Evolutionary conservation across 305 asterid species (phyloP), one percentile per base, ranked within the genome.

Genomic region (Fraxinus baroniana): DNA sequence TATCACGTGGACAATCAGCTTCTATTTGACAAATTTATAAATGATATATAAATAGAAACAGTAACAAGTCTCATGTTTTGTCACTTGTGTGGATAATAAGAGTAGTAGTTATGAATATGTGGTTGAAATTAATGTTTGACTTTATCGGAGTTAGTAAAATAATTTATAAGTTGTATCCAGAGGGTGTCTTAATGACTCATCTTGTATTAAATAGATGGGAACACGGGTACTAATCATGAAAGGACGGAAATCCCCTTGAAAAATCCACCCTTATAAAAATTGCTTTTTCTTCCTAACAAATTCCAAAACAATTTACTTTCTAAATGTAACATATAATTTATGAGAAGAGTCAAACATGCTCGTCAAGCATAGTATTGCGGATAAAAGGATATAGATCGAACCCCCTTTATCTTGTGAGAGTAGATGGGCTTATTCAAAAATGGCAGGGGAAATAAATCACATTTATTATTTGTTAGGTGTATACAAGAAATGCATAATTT

Each of bases 401-500:
- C 18, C 8, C 24, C 22, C n/a, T 55, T 24, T 64, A 64, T 7
- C 24, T 64, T 9, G 30, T 24, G 74, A 77, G 72, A 84, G 85
- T 84, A 76, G 87, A 85, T 86, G 78, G 24, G 78, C 12, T 62
- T 71, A 81, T 84, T 86, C 80, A 84, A 86, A 62, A 79, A 79
- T 55, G 80, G 85, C 76, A 55, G 79, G 78, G 79, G 17, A 71
- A 44, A 86, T 84, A 86, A 81, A 36, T 81, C 79, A 55, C 85
- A 84, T 86, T 90, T 87, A 90, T 81, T 87, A 85, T 85, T 86
- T 80, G 93, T 89, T 89, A 85, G 93, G 90, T 88, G 87, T 82
- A 83, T 52, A 77, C 41, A 57, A 77, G 70, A 46, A 46, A 20
- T 81, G 80, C 78, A 37, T 83, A 70, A 49, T 74, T 72, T 76